A percentile compares a stretch with the other conserved stretches of the same genome.
phyloP scores from a whole-genome alignment of 495 filamentous ascomycete species.

The Pyrenula massariospora region DNA sequence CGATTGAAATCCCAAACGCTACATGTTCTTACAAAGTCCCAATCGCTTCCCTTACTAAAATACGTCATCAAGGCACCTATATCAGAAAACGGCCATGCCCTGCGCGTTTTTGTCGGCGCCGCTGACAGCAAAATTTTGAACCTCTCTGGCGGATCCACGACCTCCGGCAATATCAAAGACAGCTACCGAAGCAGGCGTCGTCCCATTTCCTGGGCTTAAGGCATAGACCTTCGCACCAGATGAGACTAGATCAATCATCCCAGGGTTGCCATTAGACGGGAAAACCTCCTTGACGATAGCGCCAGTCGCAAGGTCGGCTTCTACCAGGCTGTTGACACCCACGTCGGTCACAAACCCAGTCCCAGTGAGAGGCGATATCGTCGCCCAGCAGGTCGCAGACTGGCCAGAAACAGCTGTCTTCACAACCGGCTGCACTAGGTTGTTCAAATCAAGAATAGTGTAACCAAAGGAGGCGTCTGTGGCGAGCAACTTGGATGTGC shows the following conservation, averaged over 20 bases:
- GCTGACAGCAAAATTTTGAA: constrained; percentile 26
- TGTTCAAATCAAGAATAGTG: constrained; percentile 25
- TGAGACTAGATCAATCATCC: constrained; percentile 41
- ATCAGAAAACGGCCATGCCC: not conserved
- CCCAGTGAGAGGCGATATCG: constrained; percentile 13
- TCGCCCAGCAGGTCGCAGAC: constrained; percentile 44
- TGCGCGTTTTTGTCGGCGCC: constrained; percentile 2
- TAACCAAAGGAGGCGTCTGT: constrained; percentile 46
- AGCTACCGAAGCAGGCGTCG: constrained; percentile 25
- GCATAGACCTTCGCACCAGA: constrained; percentile 42
- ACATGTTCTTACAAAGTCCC: no score
- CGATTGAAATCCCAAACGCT: no score
- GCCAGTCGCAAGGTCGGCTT: constrained; percentile 19
- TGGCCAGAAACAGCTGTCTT: constrained; percentile 30
- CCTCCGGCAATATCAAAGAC: constrained; percentile 37
- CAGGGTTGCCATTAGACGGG: constrained; percentile 31
- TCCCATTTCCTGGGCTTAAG: constrained; percentile 39
- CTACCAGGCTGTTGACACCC: constrained; percentile 34
- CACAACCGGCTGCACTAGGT: not conserved
- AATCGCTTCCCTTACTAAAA: no score
- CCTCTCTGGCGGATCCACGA: constrained; percentile 5
- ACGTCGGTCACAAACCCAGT: constrained; percentile 46
- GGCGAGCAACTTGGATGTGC: constrained; percentile 28
- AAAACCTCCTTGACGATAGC: constrained; percentile 24
- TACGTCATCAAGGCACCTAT: no score